phyloP scores from a whole-genome alignment of 2,329 filamentous ascomycete genomes.

The Hortaea werneckii region DNA sequence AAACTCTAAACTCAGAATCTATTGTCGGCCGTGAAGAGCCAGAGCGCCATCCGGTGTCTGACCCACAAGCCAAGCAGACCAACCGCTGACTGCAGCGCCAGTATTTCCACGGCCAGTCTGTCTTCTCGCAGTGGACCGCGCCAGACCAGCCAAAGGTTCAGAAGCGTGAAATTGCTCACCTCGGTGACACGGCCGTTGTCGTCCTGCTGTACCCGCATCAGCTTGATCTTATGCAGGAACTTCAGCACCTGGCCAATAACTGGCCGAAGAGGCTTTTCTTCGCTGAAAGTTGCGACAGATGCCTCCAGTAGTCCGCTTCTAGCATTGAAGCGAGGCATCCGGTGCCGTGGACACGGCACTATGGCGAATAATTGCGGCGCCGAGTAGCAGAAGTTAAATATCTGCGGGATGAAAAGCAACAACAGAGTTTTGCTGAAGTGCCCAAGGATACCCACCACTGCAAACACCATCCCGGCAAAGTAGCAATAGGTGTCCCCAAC shows the following conservation, averaged over 20 bases:
- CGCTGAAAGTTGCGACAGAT: conserved; percentile 61
- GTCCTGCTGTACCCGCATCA: conserved; percentile 60
- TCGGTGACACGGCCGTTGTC: conserved; percentile 61
- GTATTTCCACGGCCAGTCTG: conserved; percentile 66
- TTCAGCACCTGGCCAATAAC: conserved; percentile 55
- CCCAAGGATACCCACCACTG: conserved; percentile 88
- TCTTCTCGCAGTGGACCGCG: conserved; percentile 86
- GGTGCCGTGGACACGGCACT: conserved; percentile 84
- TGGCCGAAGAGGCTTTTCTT: conserved; percentile 55
- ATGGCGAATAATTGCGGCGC: conserved; percentile 82
- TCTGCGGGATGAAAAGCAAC: conserved; percentile 81
- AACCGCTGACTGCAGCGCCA: conserved; percentile 63
- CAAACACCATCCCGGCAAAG: conserved; percentile 98
- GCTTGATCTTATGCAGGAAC: conserved; percentile 55
- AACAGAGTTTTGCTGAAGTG: conserved; percentile 97
- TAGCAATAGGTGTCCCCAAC: conserved; percentile 99
- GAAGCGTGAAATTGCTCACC: conserved; percentile 80
- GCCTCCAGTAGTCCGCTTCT: conserved; percentile 77
- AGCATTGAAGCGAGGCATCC: conserved; percentile 79
- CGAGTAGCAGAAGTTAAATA: conserved; percentile 95
- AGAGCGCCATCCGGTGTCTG: conserved; percentile 72
- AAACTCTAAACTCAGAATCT: conserved; percentile 8
- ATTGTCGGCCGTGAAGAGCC: conserved; percentile 89
- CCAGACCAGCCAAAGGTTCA: conserved; percentile 96
- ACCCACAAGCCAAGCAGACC: conserved; percentile 78